Evolutionary conservation across 257 asterid species (phyloP), one percentile per base, ranked within the genome.

Genomic region (Eustoma russellianum): DNA sequence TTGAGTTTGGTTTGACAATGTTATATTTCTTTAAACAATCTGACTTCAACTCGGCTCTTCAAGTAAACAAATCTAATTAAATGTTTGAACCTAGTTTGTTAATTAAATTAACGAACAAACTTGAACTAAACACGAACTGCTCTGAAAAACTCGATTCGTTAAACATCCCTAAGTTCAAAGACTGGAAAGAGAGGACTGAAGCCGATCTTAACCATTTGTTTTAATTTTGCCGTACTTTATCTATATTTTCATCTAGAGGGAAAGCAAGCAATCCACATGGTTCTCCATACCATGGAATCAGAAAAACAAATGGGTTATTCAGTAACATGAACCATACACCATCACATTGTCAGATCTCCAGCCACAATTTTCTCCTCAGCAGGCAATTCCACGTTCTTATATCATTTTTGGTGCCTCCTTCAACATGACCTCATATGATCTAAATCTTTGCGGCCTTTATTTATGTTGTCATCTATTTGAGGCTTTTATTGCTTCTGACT

Each of bases 201-300:
- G 30, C 30, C 30, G 30, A 24, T 4, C 30, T 24, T 24, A 24
- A 24, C 30, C 30, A 24, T 24, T 24, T 24, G 3, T 24, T 24
- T 24, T 24, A 24, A 24, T 24, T 24, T 24, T 24, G 30, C 30
- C 3, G 30, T 24, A 38, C n/a, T 35, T 38, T 34, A 34, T 10
- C 5, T n/a, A 7, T 43, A 13, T 5, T 13, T 9, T 13, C 17
- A 35, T 24, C 30, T 24, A 33, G 18, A 58, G 7, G 2, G 33
- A 59, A 9, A 5, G 13, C 48, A 13, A 57, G 52, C 70, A 65
- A 13, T 57, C 41, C 70, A 57, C 64, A 57, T 65, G 70, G 17
- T 33, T 51, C 51, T 57, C 70, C 70, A 57, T 46, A 16, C 59
- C 48, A 41, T 44, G 59, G 59, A 44, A 28, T 50, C 38, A 33